A percentile compares a stretch with the other conserved stretches of the same genome.
These are phyloP conservation scores for Salix koriyanagi DNA, from an alignment of 345 rosid genomes.

Conservation along the genomic window DNA sequence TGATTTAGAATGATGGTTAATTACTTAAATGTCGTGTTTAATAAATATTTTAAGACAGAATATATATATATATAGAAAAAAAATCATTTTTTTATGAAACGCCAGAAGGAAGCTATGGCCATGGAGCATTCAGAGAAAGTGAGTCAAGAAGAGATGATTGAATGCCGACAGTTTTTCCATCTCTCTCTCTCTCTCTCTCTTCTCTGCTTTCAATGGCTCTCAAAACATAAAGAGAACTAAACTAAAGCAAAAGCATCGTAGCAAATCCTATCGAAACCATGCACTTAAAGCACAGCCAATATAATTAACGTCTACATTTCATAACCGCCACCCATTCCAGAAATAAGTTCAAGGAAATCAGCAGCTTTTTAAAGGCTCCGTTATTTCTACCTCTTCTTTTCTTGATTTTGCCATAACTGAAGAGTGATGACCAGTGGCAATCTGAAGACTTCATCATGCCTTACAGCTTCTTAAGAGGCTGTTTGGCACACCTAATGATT, in stretches of 20 bases:
- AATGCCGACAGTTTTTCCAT: constrained; percentile 25
- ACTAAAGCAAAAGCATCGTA: not conserved
- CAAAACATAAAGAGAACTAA: not conserved
- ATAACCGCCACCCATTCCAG: not conserved
- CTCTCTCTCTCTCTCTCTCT: constrained; percentile 11
- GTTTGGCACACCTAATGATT: not conserved
- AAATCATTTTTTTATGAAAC: too few species aligned
- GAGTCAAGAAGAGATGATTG: constrained; percentile 28
- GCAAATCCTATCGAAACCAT: not conserved
- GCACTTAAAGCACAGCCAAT: not conserved
- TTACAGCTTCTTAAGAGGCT: not conserved
- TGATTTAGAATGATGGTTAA: not conserved
- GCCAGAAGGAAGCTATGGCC: too few species aligned
- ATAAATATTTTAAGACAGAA: too few species aligned
- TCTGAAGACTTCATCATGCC: not conserved
- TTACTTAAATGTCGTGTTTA: too few species aligned
- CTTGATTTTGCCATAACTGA: not conserved
- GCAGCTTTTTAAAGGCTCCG: not conserved
- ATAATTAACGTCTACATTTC: not conserved
- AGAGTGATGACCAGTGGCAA: not conserved
- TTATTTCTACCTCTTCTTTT: not conserved
- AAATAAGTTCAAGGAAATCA: too few species aligned
- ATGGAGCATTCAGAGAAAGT: constrained; percentile 17
- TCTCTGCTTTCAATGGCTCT: not conserved
- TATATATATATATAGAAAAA: too few species aligned